A percentile compares a stretch with the other conserved stretches of the same genome.
phyloP scores from a whole-genome alignment of 2,329 filamentous ascomycete species.

The Dactylellina parvicollis region DNA sequence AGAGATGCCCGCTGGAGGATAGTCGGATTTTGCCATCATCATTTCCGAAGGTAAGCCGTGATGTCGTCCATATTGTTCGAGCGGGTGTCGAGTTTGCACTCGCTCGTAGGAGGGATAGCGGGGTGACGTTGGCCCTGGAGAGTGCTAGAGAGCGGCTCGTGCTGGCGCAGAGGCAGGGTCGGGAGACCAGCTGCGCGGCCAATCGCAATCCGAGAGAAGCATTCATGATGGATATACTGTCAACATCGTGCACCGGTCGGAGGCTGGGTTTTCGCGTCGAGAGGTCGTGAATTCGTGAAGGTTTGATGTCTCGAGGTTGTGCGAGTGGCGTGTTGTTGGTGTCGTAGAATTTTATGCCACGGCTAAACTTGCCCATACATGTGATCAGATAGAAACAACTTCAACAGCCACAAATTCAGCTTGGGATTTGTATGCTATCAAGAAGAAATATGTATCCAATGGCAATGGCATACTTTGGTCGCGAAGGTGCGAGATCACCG shows the following conservation, averaged over 20 bases:
- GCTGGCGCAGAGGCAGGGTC: conserved; percentile 14
- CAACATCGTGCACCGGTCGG: conserved; percentile 24
- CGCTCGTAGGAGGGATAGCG: conserved; percentile 8
- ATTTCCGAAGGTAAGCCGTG: neutral
- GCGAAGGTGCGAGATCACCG: too few species aligned
- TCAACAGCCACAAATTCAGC: neutral
- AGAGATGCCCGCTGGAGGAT: neutral
- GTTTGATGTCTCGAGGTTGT: neutral
- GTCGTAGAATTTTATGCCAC: conserved; percentile 13
- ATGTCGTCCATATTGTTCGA: conserved; percentile 24
- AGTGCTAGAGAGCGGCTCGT: conserved; percentile 9
- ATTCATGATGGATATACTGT: conserved; percentile 49
- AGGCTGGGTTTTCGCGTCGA: neutral
- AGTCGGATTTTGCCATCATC: neutral
- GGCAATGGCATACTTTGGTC: too few species aligned
- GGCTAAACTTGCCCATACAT: conserved; percentile 7
- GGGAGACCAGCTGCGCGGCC: conserved; percentile 38
- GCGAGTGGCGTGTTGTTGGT: conserved; percentile 11
- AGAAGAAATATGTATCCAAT: too few species aligned
- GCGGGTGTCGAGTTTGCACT: neutral
- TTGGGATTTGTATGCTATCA: too few species aligned
- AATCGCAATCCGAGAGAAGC: conserved; percentile 45
- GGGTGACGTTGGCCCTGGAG: conserved; percentile 6
- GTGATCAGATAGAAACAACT: neutral
- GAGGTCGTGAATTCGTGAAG: neutral